Percentiles rank a stretch among this genome's conserved stretches.
Conservation (phyloP, 2,329 filamentous ascomycete species). For the Zymoseptoria ardabiliae region DNA sequence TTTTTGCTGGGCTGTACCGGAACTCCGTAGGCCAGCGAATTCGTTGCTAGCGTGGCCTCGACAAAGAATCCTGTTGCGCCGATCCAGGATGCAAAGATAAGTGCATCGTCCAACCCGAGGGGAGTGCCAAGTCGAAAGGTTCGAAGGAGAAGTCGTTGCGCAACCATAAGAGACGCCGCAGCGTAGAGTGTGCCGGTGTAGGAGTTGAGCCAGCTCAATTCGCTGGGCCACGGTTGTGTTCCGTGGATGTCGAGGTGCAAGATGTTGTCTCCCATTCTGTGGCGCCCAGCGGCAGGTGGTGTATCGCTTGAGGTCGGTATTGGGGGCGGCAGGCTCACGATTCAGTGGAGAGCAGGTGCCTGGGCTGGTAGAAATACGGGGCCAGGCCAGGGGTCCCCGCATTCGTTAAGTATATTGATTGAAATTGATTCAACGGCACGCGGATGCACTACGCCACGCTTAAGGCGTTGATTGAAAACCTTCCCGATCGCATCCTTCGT, state of each 20-base stretch:
- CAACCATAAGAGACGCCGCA: conserved; percentile 22
- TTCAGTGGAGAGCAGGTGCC: too few relatives aligned
- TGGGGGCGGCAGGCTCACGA: too few relatives aligned
- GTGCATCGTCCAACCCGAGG: conserved; percentile 28
- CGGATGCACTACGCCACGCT: too few relatives aligned
- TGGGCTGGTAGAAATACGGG: too few relatives aligned
- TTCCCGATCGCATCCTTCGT: too few relatives aligned
- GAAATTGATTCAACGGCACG: too few relatives aligned
- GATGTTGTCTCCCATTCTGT: background rate
- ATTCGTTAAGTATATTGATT: too few relatives aligned
- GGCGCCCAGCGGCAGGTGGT: background rate
- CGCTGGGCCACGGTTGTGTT: background rate
- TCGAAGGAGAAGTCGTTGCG: conserved; percentile 26
- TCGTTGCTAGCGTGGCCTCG: conserved; percentile 17
- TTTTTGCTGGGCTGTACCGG: conserved; percentile 30
- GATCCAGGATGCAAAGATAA: conserved; percentile 1
- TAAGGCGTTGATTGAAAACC: too few relatives aligned
- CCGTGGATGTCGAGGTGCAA: background rate
- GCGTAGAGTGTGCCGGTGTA: conserved; percentile 24
- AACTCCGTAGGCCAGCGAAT: conserved; percentile 29
- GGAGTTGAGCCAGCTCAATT: conserved; percentile 24
- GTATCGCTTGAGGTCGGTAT: background rate
- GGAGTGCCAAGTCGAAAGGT: conserved; percentile 21
- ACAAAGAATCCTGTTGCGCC: conserved; percentile 16
- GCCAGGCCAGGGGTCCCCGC: too few relatives aligned